Percentiles rank a stretch among this genome's conserved stretches.
phyloP scores from a whole-genome alignment of 208 protist species.

The Crithidia acanthocephali region DNA sequence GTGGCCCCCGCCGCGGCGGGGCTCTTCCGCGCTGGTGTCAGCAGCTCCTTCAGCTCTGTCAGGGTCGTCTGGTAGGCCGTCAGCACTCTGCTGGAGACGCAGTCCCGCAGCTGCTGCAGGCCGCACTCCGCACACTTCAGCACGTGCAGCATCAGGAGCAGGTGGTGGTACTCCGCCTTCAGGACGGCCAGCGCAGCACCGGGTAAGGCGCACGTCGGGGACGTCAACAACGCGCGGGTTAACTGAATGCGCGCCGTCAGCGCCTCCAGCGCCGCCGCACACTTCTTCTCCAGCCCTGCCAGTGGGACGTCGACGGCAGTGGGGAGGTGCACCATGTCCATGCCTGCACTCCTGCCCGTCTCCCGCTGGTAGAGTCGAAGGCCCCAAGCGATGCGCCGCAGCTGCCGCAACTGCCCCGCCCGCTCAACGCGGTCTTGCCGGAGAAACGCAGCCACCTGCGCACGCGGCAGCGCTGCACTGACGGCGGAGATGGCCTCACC shows the following conservation, averaged over 20 bases:
- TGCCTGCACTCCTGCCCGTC: constrained; percentile 49
- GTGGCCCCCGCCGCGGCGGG: neutral
- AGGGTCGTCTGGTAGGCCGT: constrained; percentile 53
- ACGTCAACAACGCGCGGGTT: constrained; percentile 56
- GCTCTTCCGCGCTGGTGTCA: constrained; percentile 17
- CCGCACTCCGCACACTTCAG: constrained; percentile 52
- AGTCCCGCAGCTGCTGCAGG: constrained; percentile 37
- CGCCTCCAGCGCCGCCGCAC: constrained; percentile 27
- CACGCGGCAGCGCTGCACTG: constrained; percentile 65
- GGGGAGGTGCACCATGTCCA: constrained; percentile 45
- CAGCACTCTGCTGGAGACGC: constrained; percentile 42
- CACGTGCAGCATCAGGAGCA: constrained; percentile 58
- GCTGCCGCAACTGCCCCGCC: constrained; percentile 80
- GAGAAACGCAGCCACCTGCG: constrained; percentile 70
- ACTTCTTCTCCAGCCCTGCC: constrained; percentile 24
- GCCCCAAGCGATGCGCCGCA: constrained; percentile 89
- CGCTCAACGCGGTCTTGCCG: constrained; percentile 75
- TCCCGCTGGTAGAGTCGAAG: constrained; percentile 85
- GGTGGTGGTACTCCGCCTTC: constrained; percentile 79
- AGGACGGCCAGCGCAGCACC: constrained; percentile 30
- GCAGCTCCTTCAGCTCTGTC: constrained; percentile 46
- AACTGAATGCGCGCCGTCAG: constrained; percentile 21
- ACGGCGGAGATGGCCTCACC: constrained; percentile 76
- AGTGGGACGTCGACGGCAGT: constrained; percentile 46
- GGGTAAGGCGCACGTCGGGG: constrained; percentile 50